Conservation (phyloP, 352 stramenopile genomes). For the Pythium aquatile region DNA sequence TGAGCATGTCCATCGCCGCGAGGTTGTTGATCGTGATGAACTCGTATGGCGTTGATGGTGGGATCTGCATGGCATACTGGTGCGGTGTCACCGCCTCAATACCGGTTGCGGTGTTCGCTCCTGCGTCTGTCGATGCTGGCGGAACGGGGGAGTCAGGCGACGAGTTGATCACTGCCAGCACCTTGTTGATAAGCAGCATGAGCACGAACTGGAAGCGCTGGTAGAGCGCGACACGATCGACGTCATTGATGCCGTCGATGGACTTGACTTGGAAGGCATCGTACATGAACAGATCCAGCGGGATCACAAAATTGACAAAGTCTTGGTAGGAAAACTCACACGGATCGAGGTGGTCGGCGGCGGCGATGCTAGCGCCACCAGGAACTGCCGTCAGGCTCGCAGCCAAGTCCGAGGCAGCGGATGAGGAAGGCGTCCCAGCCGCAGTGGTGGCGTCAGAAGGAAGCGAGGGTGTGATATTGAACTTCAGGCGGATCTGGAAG, state of each 20-base stretch:
- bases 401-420: background rate
- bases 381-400: slow-evolving; percentile 3
- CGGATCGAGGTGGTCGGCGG: slow-evolving; percentile 25
- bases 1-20: slow-evolving; percentile 49
- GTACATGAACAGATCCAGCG: slow-evolving; percentile 59
- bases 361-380: background rate
- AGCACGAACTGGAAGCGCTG: slow-evolving; percentile 41
- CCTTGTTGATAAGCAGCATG: slow-evolving; percentile 41
- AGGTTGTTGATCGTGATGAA: slow-evolving; percentile 51
- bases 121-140: background rate
- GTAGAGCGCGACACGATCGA: slow-evolving; percentile 38
- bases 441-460: background rate
- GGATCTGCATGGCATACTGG: slow-evolving; percentile 42
- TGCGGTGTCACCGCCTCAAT: slow-evolving; percentile 24
- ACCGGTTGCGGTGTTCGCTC: background rate
- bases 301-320: slow-evolving; percentile 45
- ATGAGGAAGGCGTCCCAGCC: background rate
- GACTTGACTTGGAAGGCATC: slow-evolving; percentile 54
- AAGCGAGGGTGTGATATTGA: slow-evolving; percentile 40
- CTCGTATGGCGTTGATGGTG: slow-evolving; percentile 49
- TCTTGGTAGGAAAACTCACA: slow-evolving; percentile 56
- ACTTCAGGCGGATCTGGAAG: slow-evolving; percentile 51
- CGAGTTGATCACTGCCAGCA: slow-evolving; percentile 35
- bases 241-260: slow-evolving; percentile 39
- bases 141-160: slow-evolving; percentile 36